Percentiles rank a stretch among this genome's conserved stretches.
These are phyloP conservation scores for Adenanthera pavonina DNA, from an alignment of 306 rosid species.

Conservation along the genomic window DNA sequence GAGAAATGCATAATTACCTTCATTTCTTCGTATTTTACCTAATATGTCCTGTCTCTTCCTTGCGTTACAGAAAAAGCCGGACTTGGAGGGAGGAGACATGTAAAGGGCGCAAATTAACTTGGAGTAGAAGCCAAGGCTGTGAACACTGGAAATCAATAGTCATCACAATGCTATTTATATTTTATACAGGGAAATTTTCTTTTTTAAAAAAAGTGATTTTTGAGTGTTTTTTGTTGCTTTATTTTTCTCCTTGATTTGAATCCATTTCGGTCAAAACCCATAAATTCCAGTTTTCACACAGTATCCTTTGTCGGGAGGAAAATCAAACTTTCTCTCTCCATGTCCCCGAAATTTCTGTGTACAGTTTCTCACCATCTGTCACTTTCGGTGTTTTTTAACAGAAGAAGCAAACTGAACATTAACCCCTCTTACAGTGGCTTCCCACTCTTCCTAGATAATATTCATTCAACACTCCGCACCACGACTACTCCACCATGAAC, in stretches of 20 bases:
- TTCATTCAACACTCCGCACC: conserved; percentile 29
- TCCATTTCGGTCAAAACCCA: conserved; percentile 51
- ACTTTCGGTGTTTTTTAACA: conserved; percentile 59
- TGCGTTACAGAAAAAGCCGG: conserved; percentile 35
- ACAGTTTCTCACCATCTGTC: conserved; percentile 55
- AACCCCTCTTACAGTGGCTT: background rate
- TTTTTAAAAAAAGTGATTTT: background rate
- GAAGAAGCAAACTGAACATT: conserved; percentile 50
- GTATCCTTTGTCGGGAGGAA: conserved; percentile 81
- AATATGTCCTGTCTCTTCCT: background rate
- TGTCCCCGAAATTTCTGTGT: conserved; percentile 38
- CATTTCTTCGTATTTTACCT: background rate
- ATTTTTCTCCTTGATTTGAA: conserved; percentile 29
- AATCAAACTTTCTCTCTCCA: conserved; percentile 41
- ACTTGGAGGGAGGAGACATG: conserved; percentile 45
- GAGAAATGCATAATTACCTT: background rate
- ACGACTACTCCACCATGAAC: conserved; percentile 13
- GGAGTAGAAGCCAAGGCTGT: conserved; percentile 50
- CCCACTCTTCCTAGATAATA: conserved; percentile 13
- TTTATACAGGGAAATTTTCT: background rate
- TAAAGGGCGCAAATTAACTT: conserved; percentile 45
- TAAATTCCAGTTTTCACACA: conserved; percentile 60
- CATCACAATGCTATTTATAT: background rate
- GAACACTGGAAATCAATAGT: conserved; percentile 18
- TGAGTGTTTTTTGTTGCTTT: background rate